These are phyloP conservation scores for Elongisporangium senticosum DNA, from an alignment of 352 stramenopile species.

Conservation along the genomic window DNA sequence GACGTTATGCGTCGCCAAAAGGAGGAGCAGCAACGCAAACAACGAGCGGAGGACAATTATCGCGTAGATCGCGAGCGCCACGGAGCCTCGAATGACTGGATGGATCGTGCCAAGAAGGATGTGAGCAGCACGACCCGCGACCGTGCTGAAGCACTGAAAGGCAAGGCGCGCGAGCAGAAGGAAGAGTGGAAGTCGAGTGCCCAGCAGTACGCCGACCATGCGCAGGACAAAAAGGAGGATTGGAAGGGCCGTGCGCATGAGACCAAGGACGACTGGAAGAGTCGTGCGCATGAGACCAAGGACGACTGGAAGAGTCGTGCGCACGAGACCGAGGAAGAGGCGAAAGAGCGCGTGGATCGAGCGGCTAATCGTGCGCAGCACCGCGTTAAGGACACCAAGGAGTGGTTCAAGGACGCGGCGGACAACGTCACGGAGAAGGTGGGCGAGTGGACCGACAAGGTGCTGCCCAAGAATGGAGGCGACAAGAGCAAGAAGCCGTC, in stretches of 20 bases:
- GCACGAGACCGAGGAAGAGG: constrained; percentile 14
- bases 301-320: constrained; percentile 12
- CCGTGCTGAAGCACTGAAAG: constrained; percentile 4
- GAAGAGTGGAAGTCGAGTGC: constrained; percentile 14
- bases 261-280: constrained; percentile 15
- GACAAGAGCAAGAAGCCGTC: not conserved
- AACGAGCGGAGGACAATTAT: constrained; percentile 5
- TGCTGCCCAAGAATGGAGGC: not conserved
- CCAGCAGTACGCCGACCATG: constrained; percentile 1
- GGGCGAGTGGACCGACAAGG: not conserved
- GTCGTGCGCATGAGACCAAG: constrained; percentile 10
- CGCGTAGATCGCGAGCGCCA: not conserved
- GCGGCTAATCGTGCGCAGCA: not conserved
- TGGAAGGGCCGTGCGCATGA: constrained; percentile 14
- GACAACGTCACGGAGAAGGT: not conserved
- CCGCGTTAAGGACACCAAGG: not conserved
- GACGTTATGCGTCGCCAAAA: constrained; percentile 40
- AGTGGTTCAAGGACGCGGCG: not conserved
- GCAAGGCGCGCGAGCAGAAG: constrained; percentile 22
- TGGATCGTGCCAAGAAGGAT: constrained; percentile 42
- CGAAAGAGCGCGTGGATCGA: constrained; percentile 4
- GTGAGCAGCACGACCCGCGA: not conserved
- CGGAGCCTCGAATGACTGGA: constrained; percentile 35
- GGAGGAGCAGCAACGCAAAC: constrained; percentile 13
- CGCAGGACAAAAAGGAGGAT: constrained; percentile 17